Evolutionary conservation across 2,329 filamentous ascomycete species (phyloP), one percentile per base, ranked within the genome.

Genomic region (Ophiostoma tasmaniense): DNA sequence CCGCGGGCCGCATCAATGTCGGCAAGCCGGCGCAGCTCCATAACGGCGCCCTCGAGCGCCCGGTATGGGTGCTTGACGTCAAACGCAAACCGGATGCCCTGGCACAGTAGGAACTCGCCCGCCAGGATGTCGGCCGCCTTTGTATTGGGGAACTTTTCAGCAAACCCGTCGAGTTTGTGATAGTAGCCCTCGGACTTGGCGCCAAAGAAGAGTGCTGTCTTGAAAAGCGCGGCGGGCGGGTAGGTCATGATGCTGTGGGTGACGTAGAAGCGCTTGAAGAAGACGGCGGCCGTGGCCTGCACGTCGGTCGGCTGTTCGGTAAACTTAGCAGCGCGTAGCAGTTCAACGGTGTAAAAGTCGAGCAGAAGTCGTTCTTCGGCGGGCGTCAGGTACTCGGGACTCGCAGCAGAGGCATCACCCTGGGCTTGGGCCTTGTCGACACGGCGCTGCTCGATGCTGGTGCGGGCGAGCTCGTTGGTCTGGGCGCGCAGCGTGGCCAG

Each of bases 211-310:
- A 99, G 85, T 45, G 91, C 92, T 37, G 93, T 95, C 76, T 93
- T 92, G 77, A 96, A 88, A 73, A 98, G 90, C 72, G 92, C 89
- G 71, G 91, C 90, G 0, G 93, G 94, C 71, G 94, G 91, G 77
- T 99, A 98, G 37, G 93, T 97, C 91, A 98, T 97, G 75, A 93
- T 87, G 55, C 91, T 96, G 80, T 98, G 97, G 75, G 91, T 94
- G 50, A 97, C 85, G 81, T 98, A 99, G 84, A 99, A 98, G 70
- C 95, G 90, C 69, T 92, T 90, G 71, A 99, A 85, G 77, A 96
- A 97, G 76, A 96, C 88, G 71, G 94, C 90, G 3, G 92, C 92
- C 7, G 93, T 97, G 33, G 90, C 88, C 70, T 83, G 81, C 70
- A 84, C 83, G 69, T 83, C 81, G 72, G 82, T 83, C 6, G 81